Conservation (phyloP, 768 basidiomycete genomes). For the Kwoniella shandongensis region DNA sequence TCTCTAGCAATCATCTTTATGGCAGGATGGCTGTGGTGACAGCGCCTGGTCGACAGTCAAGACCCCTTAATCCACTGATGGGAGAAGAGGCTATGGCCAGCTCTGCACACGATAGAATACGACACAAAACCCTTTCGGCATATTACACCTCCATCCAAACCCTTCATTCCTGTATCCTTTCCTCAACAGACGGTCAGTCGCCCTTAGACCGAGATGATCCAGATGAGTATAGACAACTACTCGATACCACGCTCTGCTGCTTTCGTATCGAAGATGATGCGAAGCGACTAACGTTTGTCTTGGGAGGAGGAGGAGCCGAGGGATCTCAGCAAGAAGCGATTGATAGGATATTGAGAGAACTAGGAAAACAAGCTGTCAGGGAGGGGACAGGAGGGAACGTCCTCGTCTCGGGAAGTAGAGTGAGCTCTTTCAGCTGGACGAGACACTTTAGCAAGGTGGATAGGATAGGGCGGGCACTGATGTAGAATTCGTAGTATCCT, state of each 20-base stretch:
- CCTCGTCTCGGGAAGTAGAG: slow-evolving; percentile 26
- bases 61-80: no score
- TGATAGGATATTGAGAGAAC: slow-evolving; percentile 35
- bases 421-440: no score
- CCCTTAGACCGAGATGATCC: slow-evolving; percentile 12
- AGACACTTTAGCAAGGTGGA: no score
- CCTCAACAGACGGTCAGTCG: neutral
- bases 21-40: no score
- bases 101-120: neutral
- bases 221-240: slow-evolving; percentile 15
- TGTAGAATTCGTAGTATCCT: slow-evolving; percentile 9
- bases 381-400: slow-evolving; percentile 25
- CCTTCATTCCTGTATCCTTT: slow-evolving; percentile 25
- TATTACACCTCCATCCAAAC: slow-evolving; percentile 39
- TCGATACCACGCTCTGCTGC: slow-evolving; percentile 16
- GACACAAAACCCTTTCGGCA: slow-evolving; percentile 50
- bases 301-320: neutral
- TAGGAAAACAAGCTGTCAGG: slow-evolving; percentile 10
- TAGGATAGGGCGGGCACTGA: no score
- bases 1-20: no score
- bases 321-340: slow-evolving; percentile 41
- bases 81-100: no score
- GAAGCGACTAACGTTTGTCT: neutral
- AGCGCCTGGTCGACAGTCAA: no score
- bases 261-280: neutral